A percentile compares a stretch with the other conserved stretches of the same genome.
Conservation (phyloP, 129 eudicot species). For the Flaveria brownii region DNA sequence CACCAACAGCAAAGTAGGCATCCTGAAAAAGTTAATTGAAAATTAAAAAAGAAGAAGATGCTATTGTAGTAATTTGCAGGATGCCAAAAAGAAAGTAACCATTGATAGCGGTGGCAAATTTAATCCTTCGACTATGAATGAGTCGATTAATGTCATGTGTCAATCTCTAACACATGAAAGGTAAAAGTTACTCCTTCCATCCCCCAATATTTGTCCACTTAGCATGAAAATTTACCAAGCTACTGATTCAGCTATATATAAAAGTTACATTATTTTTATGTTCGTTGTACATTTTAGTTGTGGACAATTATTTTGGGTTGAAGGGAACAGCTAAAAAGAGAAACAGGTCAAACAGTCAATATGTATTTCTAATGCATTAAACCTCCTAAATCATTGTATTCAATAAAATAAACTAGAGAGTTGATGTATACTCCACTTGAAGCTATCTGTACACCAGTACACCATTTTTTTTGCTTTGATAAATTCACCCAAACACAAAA, state of each 20-base stretch:
- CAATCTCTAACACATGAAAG: not conserved
- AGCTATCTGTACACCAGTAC: no score
- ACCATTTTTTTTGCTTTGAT: no score
- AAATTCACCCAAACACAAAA: no score
- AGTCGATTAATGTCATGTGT: not conserved
- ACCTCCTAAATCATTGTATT: no score
- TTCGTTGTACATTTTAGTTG: not conserved
- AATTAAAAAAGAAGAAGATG: slow-evolving; percentile 2
- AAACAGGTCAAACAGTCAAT: no score
- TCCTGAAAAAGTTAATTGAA: slow-evolving; percentile 48
- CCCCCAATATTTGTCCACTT: not conserved
- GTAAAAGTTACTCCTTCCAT: not conserved
- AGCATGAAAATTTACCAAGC: no score
- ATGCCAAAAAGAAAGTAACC: not conserved
- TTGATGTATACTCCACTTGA: no score
- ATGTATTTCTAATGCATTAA: no score
- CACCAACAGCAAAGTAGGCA: slow-evolving; percentile 83
- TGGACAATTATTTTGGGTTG: not conserved
- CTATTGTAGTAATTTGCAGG: not conserved
- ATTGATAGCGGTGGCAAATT: not conserved
- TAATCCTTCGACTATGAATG: not conserved
- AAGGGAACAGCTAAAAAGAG: not conserved
- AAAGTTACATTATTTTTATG: not conserved
- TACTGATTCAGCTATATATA: not conserved
- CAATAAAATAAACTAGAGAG: no score